Base-by-base conservation (phyloP, 805 yeast species). In the Barnettozyma wickerhamii region DNA sequence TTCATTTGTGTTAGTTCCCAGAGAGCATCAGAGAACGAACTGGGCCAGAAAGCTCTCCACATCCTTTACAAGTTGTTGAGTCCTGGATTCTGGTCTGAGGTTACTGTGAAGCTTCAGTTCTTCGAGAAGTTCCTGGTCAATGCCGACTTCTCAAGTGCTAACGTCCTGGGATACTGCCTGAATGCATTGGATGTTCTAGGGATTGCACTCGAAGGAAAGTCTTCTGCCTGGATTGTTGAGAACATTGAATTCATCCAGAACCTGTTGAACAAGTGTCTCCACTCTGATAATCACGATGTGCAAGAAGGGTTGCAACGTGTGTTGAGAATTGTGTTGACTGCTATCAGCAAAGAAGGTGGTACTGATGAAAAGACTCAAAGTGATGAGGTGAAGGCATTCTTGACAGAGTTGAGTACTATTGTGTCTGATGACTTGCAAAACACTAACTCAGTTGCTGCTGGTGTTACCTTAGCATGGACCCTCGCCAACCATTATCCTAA, bases 121-220 rank as follows among this genome's bases (percentile, higher is more conserved):
- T 93, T 93, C 56, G 99, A 93, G 50, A 79, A 93, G 47, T 86
- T 89, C 53, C 65, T 93, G 40, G 77, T 85, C 15, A 80, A 86
- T 23, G 79, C 86, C 41, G 96, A 91, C 48, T 66, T 84, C 43
- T 77, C 74, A 28, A 74, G 88, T 12, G 73, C 79, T 27, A 81
- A 81, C 45, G 72, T 84, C 30, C 59, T 88, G 19, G 87, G 89
- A 2, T 83, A 84, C 51, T 85, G 95, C 51, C 68, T 90, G 53
- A 95, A 93, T 63, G 95, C 99, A 0, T 64, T 95, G 37, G 96
- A 88, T 58, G 97, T 93, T 0, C 69, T 93, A 33, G 81, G 83
- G 10, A 85, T 89, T 33, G 88, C 89, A 1, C 66, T 93, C 40
- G 85, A 81, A 48, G 85, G 88, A 74, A 85, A 85, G 62, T 60